Evolutionary conservation across 23 red algal species (phyloP).

Genomic region (Gracilariopsis chorda): DNA sequence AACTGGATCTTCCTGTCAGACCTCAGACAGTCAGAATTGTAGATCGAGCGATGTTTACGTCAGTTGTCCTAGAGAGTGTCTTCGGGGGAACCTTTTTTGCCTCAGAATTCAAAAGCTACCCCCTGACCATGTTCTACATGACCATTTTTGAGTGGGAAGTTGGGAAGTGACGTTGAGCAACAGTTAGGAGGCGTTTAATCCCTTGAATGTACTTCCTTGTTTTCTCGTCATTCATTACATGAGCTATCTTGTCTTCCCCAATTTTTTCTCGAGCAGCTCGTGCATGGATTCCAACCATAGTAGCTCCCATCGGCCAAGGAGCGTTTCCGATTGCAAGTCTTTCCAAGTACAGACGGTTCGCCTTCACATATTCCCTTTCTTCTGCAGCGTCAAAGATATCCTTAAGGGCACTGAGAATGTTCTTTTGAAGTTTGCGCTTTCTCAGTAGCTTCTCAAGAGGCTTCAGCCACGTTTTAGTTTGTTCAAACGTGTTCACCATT

Average conservation of each 20-base stretch:
- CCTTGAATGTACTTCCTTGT: slow-evolving; percentile 88
- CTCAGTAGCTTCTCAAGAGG: slow-evolving; percentile 54
- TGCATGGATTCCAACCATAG: slow-evolving; percentile 90
- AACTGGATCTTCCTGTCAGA: no score
- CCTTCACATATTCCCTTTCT: slow-evolving; percentile 67
- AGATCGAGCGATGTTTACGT: no score
- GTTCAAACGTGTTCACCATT: slow-evolving; percentile 28
- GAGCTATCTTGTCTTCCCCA: slow-evolving; percentile 91
- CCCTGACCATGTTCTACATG: no score
- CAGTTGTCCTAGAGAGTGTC: no score
- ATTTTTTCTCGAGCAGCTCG: slow-evolving; percentile 93
- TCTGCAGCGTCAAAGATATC: slow-evolving; percentile 66
- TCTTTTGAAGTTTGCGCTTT: slow-evolving; percentile 24
- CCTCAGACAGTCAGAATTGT: no score
- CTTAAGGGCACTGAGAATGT: slow-evolving; percentile 35
- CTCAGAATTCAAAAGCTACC: no score
- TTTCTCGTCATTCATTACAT: slow-evolving; percentile 97
- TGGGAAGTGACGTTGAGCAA: slow-evolving; percentile 77
- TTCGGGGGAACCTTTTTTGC: no score
- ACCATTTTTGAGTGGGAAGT: no score
- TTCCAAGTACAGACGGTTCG: slow-evolving; percentile 83
- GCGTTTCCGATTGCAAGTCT: slow-evolving; percentile 92
- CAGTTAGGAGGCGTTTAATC: slow-evolving; percentile 74
- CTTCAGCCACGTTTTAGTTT: slow-evolving; percentile 61
- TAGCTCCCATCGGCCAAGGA: slow-evolving; percentile 94